Evolutionary conservation across 2,329 filamentous ascomycete species (phyloP).

Genomic region (Saccharata proteae): DNA sequence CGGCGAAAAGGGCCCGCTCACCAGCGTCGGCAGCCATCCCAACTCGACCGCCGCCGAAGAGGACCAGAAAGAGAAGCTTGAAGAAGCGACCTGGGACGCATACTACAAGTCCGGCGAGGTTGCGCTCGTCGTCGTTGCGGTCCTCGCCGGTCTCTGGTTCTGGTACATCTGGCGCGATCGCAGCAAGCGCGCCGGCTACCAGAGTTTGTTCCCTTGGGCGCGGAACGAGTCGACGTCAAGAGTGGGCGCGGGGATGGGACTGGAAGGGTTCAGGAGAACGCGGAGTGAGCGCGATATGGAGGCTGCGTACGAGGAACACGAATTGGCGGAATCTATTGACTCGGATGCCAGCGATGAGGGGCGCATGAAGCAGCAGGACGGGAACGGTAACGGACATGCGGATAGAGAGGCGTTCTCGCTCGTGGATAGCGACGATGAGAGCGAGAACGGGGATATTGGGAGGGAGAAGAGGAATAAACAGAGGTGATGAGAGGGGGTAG

Average conservation of each 20-base stretch:
- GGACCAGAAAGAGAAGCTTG: slow-evolving; percentile 58
- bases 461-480: slow-evolving; percentile 4
- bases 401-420: slow-evolving; percentile 16
- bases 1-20: slow-evolving; percentile 69
- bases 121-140: slow-evolving; percentile 67
- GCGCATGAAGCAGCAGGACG: slow-evolving; percentile 22
- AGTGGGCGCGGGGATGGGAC: slow-evolving; percentile 30
- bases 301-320: slow-evolving; percentile 49
- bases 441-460: slow-evolving; percentile 1
- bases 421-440: slow-evolving; percentile 6
- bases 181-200: slow-evolving; percentile 33
- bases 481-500: not conserved
- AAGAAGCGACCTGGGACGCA: slow-evolving; percentile 76
- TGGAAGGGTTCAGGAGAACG: slow-evolving; percentile 36
- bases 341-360: slow-evolving; percentile 12
- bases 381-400: slow-evolving; percentile 26
- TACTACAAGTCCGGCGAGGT: slow-evolving; percentile 82
- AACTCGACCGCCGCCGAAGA: slow-evolving; percentile 57
- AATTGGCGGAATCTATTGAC: slow-evolving; percentile 42
- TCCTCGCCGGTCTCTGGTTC: slow-evolving; percentile 64
- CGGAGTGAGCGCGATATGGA: slow-evolving; percentile 39
- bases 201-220: slow-evolving; percentile 20
- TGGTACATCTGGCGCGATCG: slow-evolving; percentile 52
- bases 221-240: slow-evolving; percentile 30
- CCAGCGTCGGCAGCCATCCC: slow-evolving; percentile 61